Base-by-base conservation (phyloP, 306 rosid species). In the Sindora glabra region DNA sequence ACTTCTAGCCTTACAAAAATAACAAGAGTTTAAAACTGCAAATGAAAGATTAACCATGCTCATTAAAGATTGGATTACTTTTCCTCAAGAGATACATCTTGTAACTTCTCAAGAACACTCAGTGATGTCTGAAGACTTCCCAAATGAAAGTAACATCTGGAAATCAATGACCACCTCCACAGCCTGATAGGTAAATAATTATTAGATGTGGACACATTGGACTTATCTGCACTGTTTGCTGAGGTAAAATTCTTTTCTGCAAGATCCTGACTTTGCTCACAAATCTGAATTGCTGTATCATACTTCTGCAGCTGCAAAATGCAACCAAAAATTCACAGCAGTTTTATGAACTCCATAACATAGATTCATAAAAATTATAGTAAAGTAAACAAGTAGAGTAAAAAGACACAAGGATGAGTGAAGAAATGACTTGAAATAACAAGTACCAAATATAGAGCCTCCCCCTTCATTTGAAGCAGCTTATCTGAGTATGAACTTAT, bases 101-200 rank as follows among this genome's bases (percentile, higher is more conserved):
- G 76, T 29, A 92, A 79, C 74, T 86, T 86, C 64, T 84, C 85
- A 38, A 92, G 81, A 59, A 70, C 34, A 67, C 71, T 71, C 66
- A 88, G 94, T 17, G 96, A 90, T 39, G 86, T 83, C 75, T 92
- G 90, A 39, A 92, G 77, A 78, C 65, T 86, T 74, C 98, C 98
- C 87, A 81, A 49, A 68, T 77, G 85, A 75, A 92, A 88, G 80
- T 88, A 73, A 64, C 92, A 84, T 78, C 67, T 92, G 70, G 98
- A 76, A 72, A 83, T 82, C 82, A 88, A 60, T 68, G 79, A 77
- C 82, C 90, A 88, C 68, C 96, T 79, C 98, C 98, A 92, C 59
- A 81, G 68, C 50, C 79, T 79, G 54, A 67, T 79, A 68, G 34
- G 26, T 17, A 71, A 71, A 62, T 37, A 24, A 67, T 69, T 61